Evolutionary conservation across 768 basidiomycete species (phyloP).

Genomic region (Kwoniella dendrophila): DNA sequence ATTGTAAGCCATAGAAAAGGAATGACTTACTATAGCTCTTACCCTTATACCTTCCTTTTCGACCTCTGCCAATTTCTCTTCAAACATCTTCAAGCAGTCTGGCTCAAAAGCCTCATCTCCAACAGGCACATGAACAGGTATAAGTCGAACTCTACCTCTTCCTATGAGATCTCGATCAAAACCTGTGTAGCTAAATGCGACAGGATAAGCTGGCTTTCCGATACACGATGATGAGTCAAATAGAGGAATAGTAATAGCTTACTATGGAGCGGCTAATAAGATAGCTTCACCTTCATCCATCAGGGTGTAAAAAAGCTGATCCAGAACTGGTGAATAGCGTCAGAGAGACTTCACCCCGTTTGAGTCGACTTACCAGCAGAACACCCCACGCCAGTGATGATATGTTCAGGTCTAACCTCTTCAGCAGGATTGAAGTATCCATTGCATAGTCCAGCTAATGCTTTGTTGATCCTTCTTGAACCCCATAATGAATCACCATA

Average conservation of each 20-base stretch:
- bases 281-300: slow-evolving; percentile 52
- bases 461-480: slow-evolving; percentile 43
- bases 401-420: slow-evolving; percentile 37
- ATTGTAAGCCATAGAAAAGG: neutral
- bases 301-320: slow-evolving; percentile 51
- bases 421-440: slow-evolving; percentile 37
- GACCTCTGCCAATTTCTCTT: slow-evolving; percentile 29
- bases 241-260: slow-evolving; percentile 13
- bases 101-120: slow-evolving; percentile 33
- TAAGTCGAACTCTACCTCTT: slow-evolving; percentile 35
- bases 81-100: slow-evolving; percentile 32
- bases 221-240: neutral
- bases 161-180: slow-evolving; percentile 48
- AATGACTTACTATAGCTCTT: slow-evolving; percentile 36
- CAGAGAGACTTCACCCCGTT: too few relatives aligned
- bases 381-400: slow-evolving; percentile 46
- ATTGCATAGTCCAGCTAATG: slow-evolving; percentile 46
- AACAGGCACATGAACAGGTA: slow-evolving; percentile 35
- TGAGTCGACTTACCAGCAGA: slow-evolving; percentile 45
- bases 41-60: slow-evolving; percentile 39
- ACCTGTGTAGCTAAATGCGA: slow-evolving; percentile 40
- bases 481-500: slow-evolving; percentile 55
- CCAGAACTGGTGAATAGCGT: slow-evolving; percentile 34
- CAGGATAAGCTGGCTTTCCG: neutral
- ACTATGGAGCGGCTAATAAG: slow-evolving; percentile 50